Base-by-base conservation (phyloP, 75 land plant species). In the Larix kaempferi region DNA sequence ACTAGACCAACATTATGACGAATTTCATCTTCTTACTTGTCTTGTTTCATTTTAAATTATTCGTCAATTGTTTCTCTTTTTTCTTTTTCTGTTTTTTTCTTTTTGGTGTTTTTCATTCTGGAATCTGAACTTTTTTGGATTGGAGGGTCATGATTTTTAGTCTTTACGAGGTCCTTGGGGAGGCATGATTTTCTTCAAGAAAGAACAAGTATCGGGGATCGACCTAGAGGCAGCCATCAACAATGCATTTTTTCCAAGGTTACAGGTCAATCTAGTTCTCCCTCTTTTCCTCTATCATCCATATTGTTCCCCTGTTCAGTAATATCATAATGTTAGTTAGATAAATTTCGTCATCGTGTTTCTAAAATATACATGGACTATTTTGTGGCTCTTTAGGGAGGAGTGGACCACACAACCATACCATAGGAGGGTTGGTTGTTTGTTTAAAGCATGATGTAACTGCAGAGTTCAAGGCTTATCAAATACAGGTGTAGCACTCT, bases 341-440 rank as follows among this genome's bases (percentile, higher is more conserved):
- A 69, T 19, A 19, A 16, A 62, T n/a, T 62, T 21, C 17, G 35
- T 66, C 71, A 5, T 12, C 7, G 11, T 16, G 52, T 21, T 8
- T 44, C 69, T 69, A 39, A 69, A 7, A 39, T n/a, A 69, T 21
- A 41, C 23, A 69, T 41, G 52, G 10, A 11, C 39, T 69, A 37
- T 39, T 69, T 10, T 49, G 21, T 76, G 67, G 22, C 7, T 33
- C 12, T 80, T 25, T 86, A 95, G 98, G 98, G 98, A 74, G 98
- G n/a, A n/a, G n/a, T n/a, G n/a, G 98, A 52, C 98, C 98, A 63
- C 98, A 95, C 74, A 95, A 95, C 67, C 98, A 95, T 78, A 89
- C 96, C 10, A 95, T 95, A 82, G 96, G 84, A 23, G 98, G 92
- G 13, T 88, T 95, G 76, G 94, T 96, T 26, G 98, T 95, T n/a